Base-by-base conservation (phyloP, 1,284 basidiomycete species). In the Bondarzewia mesenterica region DNA sequence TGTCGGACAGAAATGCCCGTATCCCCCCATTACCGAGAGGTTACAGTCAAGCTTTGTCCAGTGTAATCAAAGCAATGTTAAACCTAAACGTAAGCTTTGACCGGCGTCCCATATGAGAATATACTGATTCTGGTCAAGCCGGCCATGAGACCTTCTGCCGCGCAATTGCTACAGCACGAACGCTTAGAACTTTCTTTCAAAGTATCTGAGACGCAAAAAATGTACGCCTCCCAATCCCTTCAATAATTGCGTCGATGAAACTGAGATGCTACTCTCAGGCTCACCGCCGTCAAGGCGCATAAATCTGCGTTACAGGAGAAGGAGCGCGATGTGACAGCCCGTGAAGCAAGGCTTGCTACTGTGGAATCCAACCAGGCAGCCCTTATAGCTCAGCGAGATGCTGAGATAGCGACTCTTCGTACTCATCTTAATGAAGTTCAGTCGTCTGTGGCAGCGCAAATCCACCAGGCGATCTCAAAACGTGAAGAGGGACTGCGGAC, bases 1-100 rank as follows among this genome's bases (percentile, higher is more conserved):
- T 2, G 4, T 16, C 14, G 40, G 22, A 27, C 52, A 86, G 83
- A 48, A 90, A 89, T 55, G 89, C 88, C 14, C 80, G 88, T 20
- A 89, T 94, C 62, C 92, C 92, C 12, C 87, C 88, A 12, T 65
- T 95, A 45, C 92, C 91, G 0, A 75, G 82, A 54, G 80, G 82
- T 3, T 94, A 94, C 61, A 90, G 87, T 14, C 79, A 82, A 49
- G 70, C 80, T 2, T 65, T 93, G 25, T 73, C 75, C 5, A 72
- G 73, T n/a, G 74, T 86, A 49, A 91, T 94, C 60, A 89, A 88
- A 61, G 74, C 84, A 0, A 94, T 94, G 92, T 67, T 94, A 5
- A 89, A 83, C 60, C 70, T 91, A 22, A 91, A 92, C 58, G 89
- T 91, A 58, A 54, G 83, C 65, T 20, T 39, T 22, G 43, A 23